A percentile compares a stretch with the other conserved stretches of the same genome.
Conservation (phyloP, 495 filamentous ascomycete genomes). For the Poronia punctata region DNA sequence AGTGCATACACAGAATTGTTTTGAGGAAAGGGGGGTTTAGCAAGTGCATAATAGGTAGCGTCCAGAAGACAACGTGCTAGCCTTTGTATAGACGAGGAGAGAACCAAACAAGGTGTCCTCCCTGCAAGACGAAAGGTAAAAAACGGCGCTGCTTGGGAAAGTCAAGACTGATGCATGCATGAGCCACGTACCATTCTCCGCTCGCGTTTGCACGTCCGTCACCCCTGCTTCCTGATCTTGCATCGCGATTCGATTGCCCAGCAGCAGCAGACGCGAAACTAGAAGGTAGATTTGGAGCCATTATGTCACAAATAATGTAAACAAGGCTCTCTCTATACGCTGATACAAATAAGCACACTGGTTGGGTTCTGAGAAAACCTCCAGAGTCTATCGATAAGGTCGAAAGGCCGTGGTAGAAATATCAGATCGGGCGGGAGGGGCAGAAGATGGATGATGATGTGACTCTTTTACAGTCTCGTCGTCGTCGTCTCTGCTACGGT, state of each 20-base stretch:
- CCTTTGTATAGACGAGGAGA: too few species aligned
- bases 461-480: too few species aligned
- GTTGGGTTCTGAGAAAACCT: too few species aligned
- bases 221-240: constrained; percentile 45
- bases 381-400: not conserved
- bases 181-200: constrained; percentile 26
- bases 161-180: too few species aligned
- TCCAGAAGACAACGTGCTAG: too few species aligned
- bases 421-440: not conserved
- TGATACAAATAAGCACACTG: not conserved
- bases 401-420: constrained; percentile 4
- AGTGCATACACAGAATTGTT: too few species aligned
- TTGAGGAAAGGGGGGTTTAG: too few species aligned
- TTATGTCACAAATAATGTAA: constrained; percentile 23
- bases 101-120: too few species aligned
- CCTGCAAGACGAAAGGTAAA: too few species aligned
- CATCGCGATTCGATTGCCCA: constrained; percentile 54
- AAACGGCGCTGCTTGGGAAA: too few species aligned
- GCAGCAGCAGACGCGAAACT: constrained; percentile 81
- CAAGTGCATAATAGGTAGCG: too few species aligned
- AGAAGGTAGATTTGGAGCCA: constrained; percentile 72
- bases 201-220: constrained; percentile 41
- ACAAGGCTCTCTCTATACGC: constrained; percentile 9
- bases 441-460: not conserved
- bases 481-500: too few species aligned